Conservation (phyloP, 78 protist species). For the Pigoraptor vietnamica region DNA sequence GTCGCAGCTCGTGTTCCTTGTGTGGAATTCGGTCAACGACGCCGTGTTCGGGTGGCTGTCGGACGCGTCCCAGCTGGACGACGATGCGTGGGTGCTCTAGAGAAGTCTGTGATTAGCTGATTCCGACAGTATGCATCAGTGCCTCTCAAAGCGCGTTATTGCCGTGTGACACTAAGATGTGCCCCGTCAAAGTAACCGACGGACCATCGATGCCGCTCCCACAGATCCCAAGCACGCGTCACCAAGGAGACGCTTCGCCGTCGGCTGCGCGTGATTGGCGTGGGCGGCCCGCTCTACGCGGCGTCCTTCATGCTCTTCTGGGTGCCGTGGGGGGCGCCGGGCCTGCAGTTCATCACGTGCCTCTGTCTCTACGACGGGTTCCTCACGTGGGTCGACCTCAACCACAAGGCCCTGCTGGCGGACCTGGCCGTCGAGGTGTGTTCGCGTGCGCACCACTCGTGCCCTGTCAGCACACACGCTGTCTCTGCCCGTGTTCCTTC, state of each 20-base stretch:
- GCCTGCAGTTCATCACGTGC: not conserved
- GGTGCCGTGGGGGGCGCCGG: not conserved
- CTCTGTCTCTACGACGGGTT: not conserved
- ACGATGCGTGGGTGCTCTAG: not conserved
- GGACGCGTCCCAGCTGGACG: not conserved
- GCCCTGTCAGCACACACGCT: no score
- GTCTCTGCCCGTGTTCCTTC: no score
- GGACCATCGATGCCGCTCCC: no score
- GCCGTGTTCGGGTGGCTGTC: not conserved
- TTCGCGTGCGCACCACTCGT: no score
- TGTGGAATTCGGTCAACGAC: not conserved
- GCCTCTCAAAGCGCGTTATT: no score
- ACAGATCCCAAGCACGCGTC: not conserved
- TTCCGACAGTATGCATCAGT: no score
- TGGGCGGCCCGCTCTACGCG: not conserved
- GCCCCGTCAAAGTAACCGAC: no score
- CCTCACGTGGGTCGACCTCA: not conserved
- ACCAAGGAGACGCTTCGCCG: not conserved
- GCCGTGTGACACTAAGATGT: not conserved
- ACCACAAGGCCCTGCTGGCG: not conserved
- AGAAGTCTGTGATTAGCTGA: not conserved
- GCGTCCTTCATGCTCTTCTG: not conserved
- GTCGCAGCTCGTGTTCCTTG: not conserved
- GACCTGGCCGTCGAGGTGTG: not conserved
- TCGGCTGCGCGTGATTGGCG: not conserved